phyloP scores from a whole-genome alignment of 2,329 filamentous ascomycete genomes.

The Apiospora malaysiana region DNA sequence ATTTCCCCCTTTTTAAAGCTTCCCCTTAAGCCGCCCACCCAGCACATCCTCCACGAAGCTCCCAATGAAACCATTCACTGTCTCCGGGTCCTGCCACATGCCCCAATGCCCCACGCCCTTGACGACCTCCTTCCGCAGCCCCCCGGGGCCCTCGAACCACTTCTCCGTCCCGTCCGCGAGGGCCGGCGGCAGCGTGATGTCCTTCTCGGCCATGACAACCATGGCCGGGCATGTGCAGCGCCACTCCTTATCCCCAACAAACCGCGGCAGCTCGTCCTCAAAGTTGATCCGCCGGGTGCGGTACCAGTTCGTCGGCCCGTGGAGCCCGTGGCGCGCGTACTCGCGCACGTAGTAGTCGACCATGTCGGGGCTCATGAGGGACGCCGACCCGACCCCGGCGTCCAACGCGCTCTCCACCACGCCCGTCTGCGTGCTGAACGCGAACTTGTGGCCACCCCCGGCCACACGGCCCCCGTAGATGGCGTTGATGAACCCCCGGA shows the following conservation, averaged over 20 bases:
- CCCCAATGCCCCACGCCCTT: constrained; percentile 78
- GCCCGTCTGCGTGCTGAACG: constrained; percentile 67
- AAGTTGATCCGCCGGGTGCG: constrained; percentile 74
- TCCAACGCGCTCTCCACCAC: constrained; percentile 67
- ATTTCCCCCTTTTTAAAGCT: constrained; percentile 39
- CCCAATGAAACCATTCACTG: constrained; percentile 72
- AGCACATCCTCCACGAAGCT: constrained; percentile 68
- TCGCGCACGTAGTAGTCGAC: constrained; percentile 78
- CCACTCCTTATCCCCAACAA: constrained; percentile 62
- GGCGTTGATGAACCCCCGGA: constrained; percentile 73
- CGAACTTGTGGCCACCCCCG: constrained; percentile 42
- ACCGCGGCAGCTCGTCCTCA: constrained; percentile 68
- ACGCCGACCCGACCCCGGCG: constrained; percentile 56
- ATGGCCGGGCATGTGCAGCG: constrained; percentile 69
- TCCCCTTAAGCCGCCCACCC: constrained; percentile 41
- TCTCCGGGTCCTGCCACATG: constrained; percentile 72
- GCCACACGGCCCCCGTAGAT: constrained; percentile 71
- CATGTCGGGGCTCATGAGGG: constrained; percentile 70
- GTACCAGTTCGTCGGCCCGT: constrained; percentile 90
- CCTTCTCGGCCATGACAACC: constrained; percentile 75
- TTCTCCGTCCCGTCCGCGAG: constrained; percentile 76
- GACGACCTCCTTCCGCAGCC: constrained; percentile 69
- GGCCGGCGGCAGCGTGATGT: constrained; percentile 73
- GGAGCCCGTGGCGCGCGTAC: constrained; percentile 74
- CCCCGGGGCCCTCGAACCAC: constrained; percentile 57